Conservation (phyloP, 208 protist species). For the Leptomonas pyrrhocoris region DNA sequence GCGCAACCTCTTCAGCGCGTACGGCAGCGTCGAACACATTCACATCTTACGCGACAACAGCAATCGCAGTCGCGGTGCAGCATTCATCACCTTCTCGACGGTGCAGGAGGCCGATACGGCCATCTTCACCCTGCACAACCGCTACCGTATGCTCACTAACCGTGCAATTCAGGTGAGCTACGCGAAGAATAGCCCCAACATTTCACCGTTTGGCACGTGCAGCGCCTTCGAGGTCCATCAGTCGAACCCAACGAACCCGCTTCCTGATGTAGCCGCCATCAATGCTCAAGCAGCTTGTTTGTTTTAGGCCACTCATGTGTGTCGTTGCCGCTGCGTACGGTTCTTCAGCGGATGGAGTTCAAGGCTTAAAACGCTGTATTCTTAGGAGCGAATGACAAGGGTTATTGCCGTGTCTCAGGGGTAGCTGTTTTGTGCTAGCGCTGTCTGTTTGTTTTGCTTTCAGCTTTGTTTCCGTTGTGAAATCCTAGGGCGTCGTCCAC, state of each 20-base stretch:
- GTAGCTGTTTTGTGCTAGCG: conserved; percentile 9
- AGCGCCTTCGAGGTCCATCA: conserved; percentile 82
- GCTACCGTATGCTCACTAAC: conserved; percentile 89
- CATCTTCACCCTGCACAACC: conserved; percentile 89
- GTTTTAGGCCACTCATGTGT: too few relatives aligned
- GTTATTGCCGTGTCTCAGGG: too few relatives aligned
- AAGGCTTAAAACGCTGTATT: too few relatives aligned
- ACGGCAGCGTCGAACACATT: conserved; percentile 86
- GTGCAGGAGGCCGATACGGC: conserved; percentile 87
- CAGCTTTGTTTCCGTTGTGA: conserved; percentile 1
- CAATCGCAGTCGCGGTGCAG: conserved; percentile 82
- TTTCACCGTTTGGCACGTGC: conserved; percentile 81
- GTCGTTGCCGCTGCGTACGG: background rate
- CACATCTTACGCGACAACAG: conserved; percentile 86
- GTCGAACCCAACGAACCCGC: conserved; percentile 84
- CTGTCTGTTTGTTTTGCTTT: conserved; percentile 23
- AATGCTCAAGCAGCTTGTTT: conserved; percentile 25
- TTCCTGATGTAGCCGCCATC: conserved; percentile 74
- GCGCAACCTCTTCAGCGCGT: conserved; percentile 81
- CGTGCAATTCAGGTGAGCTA: conserved; percentile 90
- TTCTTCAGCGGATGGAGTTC: too few relatives aligned
- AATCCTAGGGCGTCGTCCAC: too few relatives aligned
- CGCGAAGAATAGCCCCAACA: conserved; percentile 88
- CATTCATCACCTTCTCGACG: conserved; percentile 82
- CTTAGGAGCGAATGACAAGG: too few relatives aligned